Evolutionary conservation across 2,329 filamentous ascomycete genomes (phyloP), one percentile per base, ranked within the genome.

Genomic region (Paracoccidioides brasiliensis): DNA sequence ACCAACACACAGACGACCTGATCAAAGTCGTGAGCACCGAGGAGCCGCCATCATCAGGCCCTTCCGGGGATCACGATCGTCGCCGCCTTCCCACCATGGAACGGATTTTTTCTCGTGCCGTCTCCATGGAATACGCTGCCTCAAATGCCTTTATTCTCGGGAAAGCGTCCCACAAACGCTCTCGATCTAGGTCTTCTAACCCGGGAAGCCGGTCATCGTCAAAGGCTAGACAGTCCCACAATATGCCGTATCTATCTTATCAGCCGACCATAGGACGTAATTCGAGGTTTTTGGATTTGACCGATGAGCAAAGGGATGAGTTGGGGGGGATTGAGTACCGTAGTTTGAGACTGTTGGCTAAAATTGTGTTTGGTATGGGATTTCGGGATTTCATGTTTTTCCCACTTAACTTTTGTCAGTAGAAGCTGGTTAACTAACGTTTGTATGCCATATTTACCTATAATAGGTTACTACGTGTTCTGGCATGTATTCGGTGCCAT

Each of bases 261-360:
- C 68, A 72, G 42, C 71, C 70, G 2, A 75, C 72, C 0, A 58
- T 78, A 5, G 74, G 75, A 0, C 66, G 75, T 1, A 78, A 78
- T 56, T 76, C 74, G 0, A 64, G 70, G 33, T 78, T 79, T 37
- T 58, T 70, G 38, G 74, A 77, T 50, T 48, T 78, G 52, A 70
- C 70, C 0, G 64, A 66, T 0, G 59, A 70, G 22, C 74, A 75
- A 49, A 65, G 71, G 4, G 73, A 77, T 56, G 66, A 69, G 15
- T 65, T 80, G 0, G 77, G 77, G 0, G 78, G 77, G 0, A 74
- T 78, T 42, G 78, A 79, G 61, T 80, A 80, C 45, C 71, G 75
- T 0, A 75, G 71, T 35, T 63, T 80, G 42, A 77, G 75, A 59
- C 59, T 79, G 1, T 62, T 80, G 8, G 61, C 79, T 9, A 77